Evolutionary conservation across 2,329 filamentous ascomycete species (phyloP), one percentile per base, ranked within the genome.

Genomic region (Rhynchosporium graminicola): DNA sequence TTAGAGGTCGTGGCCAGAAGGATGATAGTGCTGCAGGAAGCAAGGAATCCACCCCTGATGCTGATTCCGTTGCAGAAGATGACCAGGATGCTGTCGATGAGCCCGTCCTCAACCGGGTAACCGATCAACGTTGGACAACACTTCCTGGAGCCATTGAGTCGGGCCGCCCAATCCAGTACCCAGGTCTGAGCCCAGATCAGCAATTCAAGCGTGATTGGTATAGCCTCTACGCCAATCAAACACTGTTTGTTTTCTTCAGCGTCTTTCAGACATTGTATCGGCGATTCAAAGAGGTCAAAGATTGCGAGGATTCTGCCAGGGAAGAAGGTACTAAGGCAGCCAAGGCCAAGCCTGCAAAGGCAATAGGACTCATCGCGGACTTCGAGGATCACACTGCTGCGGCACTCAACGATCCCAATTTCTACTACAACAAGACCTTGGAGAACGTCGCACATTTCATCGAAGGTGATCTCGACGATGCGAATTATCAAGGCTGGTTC

Each of bases 191-290:
- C 80, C 89, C 78, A 64, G 92, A 97, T 65, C 90, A 92, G 57
- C 87, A 90, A 62, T 96, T 95, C 77, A 83, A 83, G 68, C 90
- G 93, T 52, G 87, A 87, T 10, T 87, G 86, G 77, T 96, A 92
- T 79, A 94, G 94, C 74, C 86, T 98, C 74, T 99, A 96, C 79
- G 89, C 88, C 74, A 98, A 97, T 75, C 85, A 92, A 71, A 91
- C 89, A 3, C 88, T 99, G 63, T 97, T 92, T 74, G 93, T 95
- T 76, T 98, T 99, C 81, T 90, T 99, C 79, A 91, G 89, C 69
- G 88, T 97, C 65, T 95, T 99, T 75, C 87, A 97, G 73, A 90
- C 89, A n/a, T 80, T 99, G 4, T 98, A 97, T 77, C 86, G 87
- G 71, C 87, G 95, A 46, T 82, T 99, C 13, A 81, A 89, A 66